Base-by-base conservation (phyloP, 2,329 filamentous ascomycete species). In the Botrytis hyacinthi region DNA sequence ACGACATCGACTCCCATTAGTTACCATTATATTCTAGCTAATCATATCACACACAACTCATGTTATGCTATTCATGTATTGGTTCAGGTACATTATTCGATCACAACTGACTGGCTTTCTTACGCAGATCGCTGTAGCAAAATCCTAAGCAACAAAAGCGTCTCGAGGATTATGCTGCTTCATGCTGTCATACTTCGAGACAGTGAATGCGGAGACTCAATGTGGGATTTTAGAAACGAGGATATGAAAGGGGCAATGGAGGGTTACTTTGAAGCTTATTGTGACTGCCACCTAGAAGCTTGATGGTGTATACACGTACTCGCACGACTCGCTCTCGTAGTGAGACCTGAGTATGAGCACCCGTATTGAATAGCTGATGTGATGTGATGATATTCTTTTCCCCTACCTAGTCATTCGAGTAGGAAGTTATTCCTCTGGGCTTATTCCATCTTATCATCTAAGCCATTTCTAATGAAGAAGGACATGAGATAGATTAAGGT, bases 201-300 rank as follows among this genome's bases (percentile, higher is more conserved):
- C 44, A 9, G 63, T 66, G 70, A 26, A n/a, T 37, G 60, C n/a
- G 46, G 60, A 71, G 54, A 48, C 32, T 65, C n/a, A 46, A 35
- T 14, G 60, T 65, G 40, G 57, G 70, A 71, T 71, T 71, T 71
- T 65, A 57, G 60, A 42, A 35, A 65, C 32, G 22, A 10, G 37
- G n/a, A 66, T 44, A n/a, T 66, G 46, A 66, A 66, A 32, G 35
- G n/a, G 35, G 37, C 20, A 37, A 32, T 42, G 42, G 40, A 68
- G 48, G 71, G 51, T 68, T 72, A 60, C 71, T 48, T 68, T 48
- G 62, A 48, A 68, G 51, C 63, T 44, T 42, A 46, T 68, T 32
- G 6, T n/a, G 22, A 32, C 29, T 29, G 46, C 46, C 35, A 40
- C 16, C 32, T 12, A 67, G 22, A 35, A 40, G 35, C 32, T 54